These are phyloP conservation scores for Fusarium guadeloupense DNA, from an alignment of 2,329 filamentous ascomycete species.

Conservation along the genomic window DNA sequence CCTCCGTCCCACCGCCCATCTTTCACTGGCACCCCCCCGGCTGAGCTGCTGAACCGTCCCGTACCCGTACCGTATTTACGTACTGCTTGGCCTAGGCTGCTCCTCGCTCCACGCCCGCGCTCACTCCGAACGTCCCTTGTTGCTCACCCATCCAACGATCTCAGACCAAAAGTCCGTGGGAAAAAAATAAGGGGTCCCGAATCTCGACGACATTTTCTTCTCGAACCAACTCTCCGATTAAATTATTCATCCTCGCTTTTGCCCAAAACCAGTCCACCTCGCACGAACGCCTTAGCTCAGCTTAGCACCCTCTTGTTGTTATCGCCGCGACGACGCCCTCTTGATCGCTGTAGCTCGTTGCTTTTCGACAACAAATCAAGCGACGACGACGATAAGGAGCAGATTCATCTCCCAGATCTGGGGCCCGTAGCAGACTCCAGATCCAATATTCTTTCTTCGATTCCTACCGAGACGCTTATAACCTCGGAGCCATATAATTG, in stretches of 20 bases:
- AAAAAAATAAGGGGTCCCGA: slow-evolving; percentile 38
- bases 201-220: slow-evolving; percentile 29
- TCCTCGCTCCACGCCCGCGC: slow-evolving; percentile 24
- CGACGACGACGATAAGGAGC: slow-evolving; percentile 23
- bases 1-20: slow-evolving; percentile 40
- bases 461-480: slow-evolving; percentile 19
- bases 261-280: no score
- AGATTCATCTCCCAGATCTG: slow-evolving; percentile 31
- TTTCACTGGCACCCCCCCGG: slow-evolving; percentile 7
- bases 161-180: slow-evolving; percentile 27
- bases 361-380: slow-evolving; percentile 16
- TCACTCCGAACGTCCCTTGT: slow-evolving; percentile 36
- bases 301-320: slow-evolving; percentile 16
- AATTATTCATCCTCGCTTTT: slow-evolving; percentile 1
- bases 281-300: slow-evolving; percentile 2
- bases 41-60: slow-evolving; percentile 25
- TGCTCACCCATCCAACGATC: slow-evolving; percentile 36
- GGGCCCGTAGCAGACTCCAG: slow-evolving; percentile 33
- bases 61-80: slow-evolving; percentile 32
- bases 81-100: slow-evolving; percentile 22
- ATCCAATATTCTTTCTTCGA: slow-evolving; percentile 23
- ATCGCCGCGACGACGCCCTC: slow-evolving; percentile 30
- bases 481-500: slow-evolving; percentile 21
- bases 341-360: slow-evolving; percentile 21
- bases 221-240: slow-evolving; percentile 15